Percentiles rank a stretch among this genome's conserved stretches.
Conservation (phyloP, 495 filamentous ascomycete genomes). For the Lepraria neglecta region DNA sequence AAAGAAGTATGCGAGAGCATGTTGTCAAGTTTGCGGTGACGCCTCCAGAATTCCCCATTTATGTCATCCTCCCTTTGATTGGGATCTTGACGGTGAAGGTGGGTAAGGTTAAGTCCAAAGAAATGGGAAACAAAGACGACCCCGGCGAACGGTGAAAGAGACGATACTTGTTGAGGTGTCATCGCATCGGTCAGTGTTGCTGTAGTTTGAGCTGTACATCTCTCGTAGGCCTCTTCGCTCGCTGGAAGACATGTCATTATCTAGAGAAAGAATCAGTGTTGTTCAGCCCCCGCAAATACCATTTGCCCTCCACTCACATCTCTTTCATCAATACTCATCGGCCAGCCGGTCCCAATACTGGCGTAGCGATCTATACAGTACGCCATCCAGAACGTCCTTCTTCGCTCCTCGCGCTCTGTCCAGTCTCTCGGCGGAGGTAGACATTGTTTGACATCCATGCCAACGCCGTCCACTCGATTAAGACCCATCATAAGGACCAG, state of each 20-base stretch:
- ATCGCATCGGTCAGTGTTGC: slow-evolving; percentile 65
- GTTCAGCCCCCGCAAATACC: background rate
- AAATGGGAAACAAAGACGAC: slow-evolving; percentile 78
- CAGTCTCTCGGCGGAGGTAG: slow-evolving; percentile 80
- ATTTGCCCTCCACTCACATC: slow-evolving; percentile 51
- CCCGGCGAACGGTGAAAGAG: slow-evolving; percentile 71
- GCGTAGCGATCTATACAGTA: slow-evolving; percentile 88
- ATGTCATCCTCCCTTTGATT: slow-evolving; percentile 83
- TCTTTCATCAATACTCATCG: slow-evolving; percentile 84
- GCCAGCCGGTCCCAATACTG: slow-evolving; percentile 97
- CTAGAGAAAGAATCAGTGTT: slow-evolving; percentile 33
- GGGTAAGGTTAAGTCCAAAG: slow-evolving; percentile 89
- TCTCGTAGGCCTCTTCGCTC: slow-evolving; percentile 80
- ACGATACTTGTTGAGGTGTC: slow-evolving; percentile 60
- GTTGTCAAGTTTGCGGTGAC: slow-evolving; percentile 83
- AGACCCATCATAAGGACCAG: slow-evolving; percentile 88
- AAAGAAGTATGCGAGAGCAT: slow-evolving; percentile 81
- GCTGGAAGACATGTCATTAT: slow-evolving; percentile 80
- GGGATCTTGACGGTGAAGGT: slow-evolving; percentile 82
- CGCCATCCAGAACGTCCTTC: slow-evolving; percentile 90
- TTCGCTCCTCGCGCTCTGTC: slow-evolving; percentile 86
- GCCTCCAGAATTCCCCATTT: slow-evolving; percentile 93
- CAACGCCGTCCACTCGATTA: slow-evolving; percentile 79
- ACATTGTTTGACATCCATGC: slow-evolving; percentile 87
- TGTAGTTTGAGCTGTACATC: slow-evolving; percentile 65